phyloP scores from a whole-genome alignment of 495 filamentous ascomycete genomes.

The Trichocladium uniseriatum region DNA sequence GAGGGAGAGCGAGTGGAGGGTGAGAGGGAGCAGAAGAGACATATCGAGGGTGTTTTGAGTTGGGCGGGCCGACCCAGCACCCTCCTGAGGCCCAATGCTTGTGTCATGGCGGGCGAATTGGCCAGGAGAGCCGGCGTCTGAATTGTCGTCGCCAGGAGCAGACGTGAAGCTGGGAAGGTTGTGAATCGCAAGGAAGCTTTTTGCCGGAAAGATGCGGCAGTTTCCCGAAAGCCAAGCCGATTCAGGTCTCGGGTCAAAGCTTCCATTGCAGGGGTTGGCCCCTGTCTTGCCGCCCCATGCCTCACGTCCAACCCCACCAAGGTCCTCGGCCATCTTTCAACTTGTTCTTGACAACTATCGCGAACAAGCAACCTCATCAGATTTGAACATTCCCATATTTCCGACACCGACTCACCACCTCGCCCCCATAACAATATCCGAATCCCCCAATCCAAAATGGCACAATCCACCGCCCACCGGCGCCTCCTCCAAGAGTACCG shows the following conservation, averaged over 20 bases:
- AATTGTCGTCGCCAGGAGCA: background rate
- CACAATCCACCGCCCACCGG: conserved; percentile 66
- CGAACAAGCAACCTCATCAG: too few species aligned
- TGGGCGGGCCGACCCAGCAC: conserved; percentile 10
- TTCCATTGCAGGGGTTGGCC: background rate
- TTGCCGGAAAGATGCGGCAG: conserved; percentile 13
- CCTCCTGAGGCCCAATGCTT: conserved; percentile 24
- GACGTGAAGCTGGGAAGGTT: background rate
- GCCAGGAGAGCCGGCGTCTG: background rate
- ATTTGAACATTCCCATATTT: background rate
- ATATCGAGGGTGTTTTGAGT: conserved; percentile 21
- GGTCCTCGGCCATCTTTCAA: too few species aligned
- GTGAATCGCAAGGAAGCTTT: too few species aligned
- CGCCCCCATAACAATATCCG: too few species aligned
- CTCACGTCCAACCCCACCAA: background rate
- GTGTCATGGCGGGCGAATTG: conserved; percentile 23
- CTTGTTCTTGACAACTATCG: too few species aligned
- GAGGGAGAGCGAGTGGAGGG: conserved; percentile 6
- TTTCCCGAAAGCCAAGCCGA: conserved; percentile 5
- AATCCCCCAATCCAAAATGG: conserved; percentile 35
- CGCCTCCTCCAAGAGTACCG: conserved; percentile 97
- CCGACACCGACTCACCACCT: background rate
- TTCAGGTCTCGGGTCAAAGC: background rate
- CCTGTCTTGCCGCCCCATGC: background rate
- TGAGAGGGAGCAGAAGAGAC: conserved; percentile 37